These are phyloP conservation scores for Vaccinium darrowii DNA, from an alignment of 148 eudicot genomes.

Conservation along the genomic window DNA sequence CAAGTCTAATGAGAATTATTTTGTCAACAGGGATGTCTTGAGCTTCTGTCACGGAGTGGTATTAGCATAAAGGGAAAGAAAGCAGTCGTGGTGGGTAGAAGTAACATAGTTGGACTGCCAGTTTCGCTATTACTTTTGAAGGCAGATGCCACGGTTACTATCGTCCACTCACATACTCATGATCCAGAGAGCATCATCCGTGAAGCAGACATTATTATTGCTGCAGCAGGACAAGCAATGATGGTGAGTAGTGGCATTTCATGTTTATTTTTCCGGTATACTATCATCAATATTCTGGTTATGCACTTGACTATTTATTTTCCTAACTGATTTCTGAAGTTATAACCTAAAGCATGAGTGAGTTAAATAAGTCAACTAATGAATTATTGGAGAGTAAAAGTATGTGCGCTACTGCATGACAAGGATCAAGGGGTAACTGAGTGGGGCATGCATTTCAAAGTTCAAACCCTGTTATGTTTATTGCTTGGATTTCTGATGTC, in stretches of 20 bases:
- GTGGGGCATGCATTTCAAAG: not conserved
- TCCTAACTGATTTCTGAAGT: not conserved
- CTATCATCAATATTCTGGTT: not conserved
- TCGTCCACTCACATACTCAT: slow-evolving; percentile 84
- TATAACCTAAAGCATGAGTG: not conserved
- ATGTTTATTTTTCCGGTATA: not conserved
- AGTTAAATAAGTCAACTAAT: not conserved
- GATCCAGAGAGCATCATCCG: slow-evolving; percentile 73
- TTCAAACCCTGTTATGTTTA: no score
- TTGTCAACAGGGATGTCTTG: slow-evolving; percentile 49
- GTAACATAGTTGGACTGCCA: slow-evolving; percentile 92
- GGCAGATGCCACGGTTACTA: slow-evolving; percentile 88
- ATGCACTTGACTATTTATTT: not conserved
- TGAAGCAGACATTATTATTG: slow-evolving; percentile 90
- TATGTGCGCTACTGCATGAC: not conserved
- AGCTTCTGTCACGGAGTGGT: slow-evolving; percentile 66
- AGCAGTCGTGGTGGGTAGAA: slow-evolving; percentile 96
- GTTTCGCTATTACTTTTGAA: slow-evolving; percentile 77
- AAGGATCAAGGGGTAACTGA: not conserved
- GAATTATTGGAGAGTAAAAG: not conserved
- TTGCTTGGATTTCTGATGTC: not conserved
- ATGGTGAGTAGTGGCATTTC: slow-evolving; percentile 49
- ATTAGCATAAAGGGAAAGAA: slow-evolving; percentile 75
- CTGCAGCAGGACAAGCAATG: slow-evolving; percentile 96
- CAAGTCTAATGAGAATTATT: not conserved